Base-by-base conservation (phyloP, 768 basidiomycete species). In the Boletus insuetus region DNA sequence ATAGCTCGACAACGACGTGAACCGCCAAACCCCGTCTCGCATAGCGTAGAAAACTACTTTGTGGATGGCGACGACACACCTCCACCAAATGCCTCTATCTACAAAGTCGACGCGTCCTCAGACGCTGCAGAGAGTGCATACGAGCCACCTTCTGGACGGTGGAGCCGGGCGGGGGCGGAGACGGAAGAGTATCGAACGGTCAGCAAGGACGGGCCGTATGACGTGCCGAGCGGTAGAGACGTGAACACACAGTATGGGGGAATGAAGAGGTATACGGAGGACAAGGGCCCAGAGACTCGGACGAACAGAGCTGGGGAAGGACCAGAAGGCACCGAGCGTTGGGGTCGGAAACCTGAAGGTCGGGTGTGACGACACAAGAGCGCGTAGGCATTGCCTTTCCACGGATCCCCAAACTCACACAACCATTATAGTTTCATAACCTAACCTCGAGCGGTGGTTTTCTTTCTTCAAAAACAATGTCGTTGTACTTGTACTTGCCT, bases 11-110 rank as follows among this genome's bases (percentile, higher is more conserved):
- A 16, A 42, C 50, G 22, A 11, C 46, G 10, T 12, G 16, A 48
- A 37, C 38, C 46, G 2, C 44, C 49, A 14, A 54, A 61, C 22
- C 48, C 62, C 3, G 56, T 54, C 31, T 45, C 49, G 6, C 74
- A 81, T 59, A 70, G 69, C 2, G 55, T 67, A 8, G 80, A 81
- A 48, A 71, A 71, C 12, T 82, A 82, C 66, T 69, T 69, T 43
- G 79, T 81, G 56, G 80, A 82, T 35, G 64, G 73, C 34, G 81
- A 82, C 62, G 66, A 73, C 20, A 73, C 74, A 1, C 76, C 79
- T 5, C 74, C 78, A 2, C 53, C 65, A 2, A 74, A 77, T 46
- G 54, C 73, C n/a, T 72, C 64, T 6, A 68, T 79, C 48, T 76
- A 80, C 66, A 68, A 74, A n/a, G 74, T 83, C 32, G 81, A 82